phyloP scores from a whole-genome alignment of 2,329 filamentous ascomycete species.

The Chaetothyriales sp. region DNA sequence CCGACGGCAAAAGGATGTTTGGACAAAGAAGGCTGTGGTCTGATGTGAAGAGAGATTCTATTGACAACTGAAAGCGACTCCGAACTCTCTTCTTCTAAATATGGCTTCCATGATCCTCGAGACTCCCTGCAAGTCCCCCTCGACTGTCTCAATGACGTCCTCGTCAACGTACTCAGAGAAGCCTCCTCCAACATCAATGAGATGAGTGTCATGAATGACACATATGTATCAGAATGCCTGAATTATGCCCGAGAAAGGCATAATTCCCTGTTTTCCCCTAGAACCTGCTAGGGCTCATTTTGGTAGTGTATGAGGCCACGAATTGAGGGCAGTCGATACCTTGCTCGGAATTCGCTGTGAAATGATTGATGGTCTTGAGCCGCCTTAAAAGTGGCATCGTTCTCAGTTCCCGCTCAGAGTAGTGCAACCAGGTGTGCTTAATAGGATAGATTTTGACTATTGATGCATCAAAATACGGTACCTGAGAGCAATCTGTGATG shows the following conservation, averaged over 20 bases:
- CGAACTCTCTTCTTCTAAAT: no score
- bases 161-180: conserved; percentile 18
- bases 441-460: background rate
- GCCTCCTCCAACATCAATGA: conserved; percentile 22
- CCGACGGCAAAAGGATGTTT: no score
- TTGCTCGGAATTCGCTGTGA: background rate
- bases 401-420: background rate
- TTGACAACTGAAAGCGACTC: no score
- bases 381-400: background rate
- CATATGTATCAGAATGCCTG: no score
- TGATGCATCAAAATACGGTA: background rate
- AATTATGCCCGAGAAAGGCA: no score
- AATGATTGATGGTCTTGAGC: background rate
- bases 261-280: no score
- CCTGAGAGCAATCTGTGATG: background rate
- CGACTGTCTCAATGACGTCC: conserved; percentile 14
- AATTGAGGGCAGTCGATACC: background rate
- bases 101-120: background rate
- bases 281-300: background rate
- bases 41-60: no score
- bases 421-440: background rate
- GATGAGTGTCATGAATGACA: conserved; percentile 7
- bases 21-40: no score
- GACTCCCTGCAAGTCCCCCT: conserved; percentile 11
- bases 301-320: background rate